Base-by-base conservation (phyloP, 2,329 filamentous ascomycete genomes). In the Sporothrix globosa region DNA sequence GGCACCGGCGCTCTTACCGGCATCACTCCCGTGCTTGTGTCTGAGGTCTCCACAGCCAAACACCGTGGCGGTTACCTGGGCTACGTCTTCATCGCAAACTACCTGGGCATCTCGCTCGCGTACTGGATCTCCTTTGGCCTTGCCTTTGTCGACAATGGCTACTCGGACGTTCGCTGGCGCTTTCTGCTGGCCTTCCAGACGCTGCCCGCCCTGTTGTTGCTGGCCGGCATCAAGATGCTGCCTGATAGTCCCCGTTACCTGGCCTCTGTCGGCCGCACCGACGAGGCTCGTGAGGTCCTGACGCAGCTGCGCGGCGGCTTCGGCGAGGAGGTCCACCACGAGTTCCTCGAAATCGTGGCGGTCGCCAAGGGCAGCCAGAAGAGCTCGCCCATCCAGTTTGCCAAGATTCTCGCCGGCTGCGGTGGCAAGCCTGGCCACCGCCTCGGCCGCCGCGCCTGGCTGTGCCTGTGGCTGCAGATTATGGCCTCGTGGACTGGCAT, bases 71-170 rank as follows among this genome's bases (percentile, higher is more conserved):
- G 79, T 1, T 82, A 77, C 68, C 78, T 85, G 46, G 83, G 80
- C 21, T 82, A 83, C 69, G 82, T 85, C 58, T 86, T 86, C 75
- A 82, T 85, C 67, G 83, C 83, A 52, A 85, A 86, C 74, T 85
- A 84, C 71, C 78, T 85, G 3, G 84, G 84, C 30, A 84, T 86
- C 60, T 80, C 79, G 30, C 74, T 80, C 7, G 79, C 80, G 4
- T 80, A 80, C 74, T 81, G 80, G 80, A 75, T 82, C 69, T 78
- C 77, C 66, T 82, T 81, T 73, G 79, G 79, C 27, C 71, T 74
- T 1, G 50, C 71, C 17, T 74, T 74, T 48, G 69, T 77, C 69
- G 72, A 76, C 66, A 70, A 75, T 65, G 75, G 77, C 53, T 72
- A 76, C 63, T 72, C 74, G 0, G 76, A 77, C 41, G 76, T 81